A percentile compares a stretch with the other conserved stretches of the same genome.
phyloP scores from a whole-genome alignment of 2,329 filamentous ascomycete genomes.

The Graphium sp. region DNA sequence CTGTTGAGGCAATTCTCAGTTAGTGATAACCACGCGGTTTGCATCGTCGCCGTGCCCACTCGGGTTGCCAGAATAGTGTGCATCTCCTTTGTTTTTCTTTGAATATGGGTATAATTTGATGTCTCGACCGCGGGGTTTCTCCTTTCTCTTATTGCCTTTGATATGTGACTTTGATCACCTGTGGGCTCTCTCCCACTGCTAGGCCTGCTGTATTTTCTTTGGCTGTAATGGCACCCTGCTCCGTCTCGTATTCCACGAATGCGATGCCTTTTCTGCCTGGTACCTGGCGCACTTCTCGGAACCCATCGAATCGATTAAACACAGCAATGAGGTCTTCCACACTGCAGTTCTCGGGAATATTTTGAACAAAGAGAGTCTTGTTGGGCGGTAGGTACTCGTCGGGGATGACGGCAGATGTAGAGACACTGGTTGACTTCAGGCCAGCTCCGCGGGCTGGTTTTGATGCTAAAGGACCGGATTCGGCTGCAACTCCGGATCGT shows the following conservation, averaged over 20 bases:
- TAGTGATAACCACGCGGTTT: too few species aligned
- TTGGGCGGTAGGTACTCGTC: constrained; percentile 97
- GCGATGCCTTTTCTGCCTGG: constrained; percentile 77
- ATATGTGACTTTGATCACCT: constrained; percentile 88
- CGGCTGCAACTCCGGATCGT: constrained; percentile 30
- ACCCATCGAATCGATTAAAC: constrained; percentile 82
- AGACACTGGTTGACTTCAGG: constrained; percentile 58
- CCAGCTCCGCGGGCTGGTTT: constrained; percentile 39
- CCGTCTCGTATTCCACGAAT: constrained; percentile 90
- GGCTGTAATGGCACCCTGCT: constrained; percentile 76
- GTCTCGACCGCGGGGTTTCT: neutral
- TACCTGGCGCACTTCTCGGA: constrained; percentile 81
- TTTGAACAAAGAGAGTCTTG: constrained; percentile 90
- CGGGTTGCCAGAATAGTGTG: constrained; percentile 6
- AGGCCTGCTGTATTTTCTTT: constrained; percentile 88
- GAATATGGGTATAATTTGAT: constrained; percentile 1
- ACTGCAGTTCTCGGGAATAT: constrained; percentile 75
- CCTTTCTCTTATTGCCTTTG: constrained; percentile 57
- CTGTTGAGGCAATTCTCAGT: too few species aligned
- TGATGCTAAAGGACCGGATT: constrained; percentile 43
- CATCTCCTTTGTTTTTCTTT: neutral
- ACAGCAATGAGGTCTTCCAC: constrained; percentile 63
- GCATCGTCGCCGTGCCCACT: too few species aligned
- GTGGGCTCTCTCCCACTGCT: constrained; percentile 43
- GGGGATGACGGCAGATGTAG: constrained; percentile 60